Conservation (phyloP, 2,329 filamentous ascomycete species). For the Diatrype stigma region DNA sequence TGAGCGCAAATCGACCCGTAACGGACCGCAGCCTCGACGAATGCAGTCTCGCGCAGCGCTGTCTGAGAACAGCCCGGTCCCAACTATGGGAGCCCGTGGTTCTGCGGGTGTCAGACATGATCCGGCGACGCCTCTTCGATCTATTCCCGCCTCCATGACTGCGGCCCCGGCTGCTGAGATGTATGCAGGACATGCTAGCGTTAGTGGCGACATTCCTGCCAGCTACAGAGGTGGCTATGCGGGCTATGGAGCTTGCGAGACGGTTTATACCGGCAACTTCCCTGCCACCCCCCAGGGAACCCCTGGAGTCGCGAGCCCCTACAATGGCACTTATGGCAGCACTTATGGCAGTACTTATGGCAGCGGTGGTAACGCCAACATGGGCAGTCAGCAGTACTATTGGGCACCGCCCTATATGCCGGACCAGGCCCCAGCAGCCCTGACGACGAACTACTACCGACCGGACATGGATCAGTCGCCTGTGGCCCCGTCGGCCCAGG, state of each 20-base stretch:
- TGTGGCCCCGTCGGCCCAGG: not conserved
- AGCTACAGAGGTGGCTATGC: constrained; percentile 1
- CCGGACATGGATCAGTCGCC: constrained; percentile 5
- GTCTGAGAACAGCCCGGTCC: constrained; percentile 1
- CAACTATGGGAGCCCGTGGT: not conserved
- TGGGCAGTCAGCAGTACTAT: no score
- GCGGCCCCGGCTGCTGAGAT: not conserved
- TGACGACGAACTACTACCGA: constrained; percentile 5
- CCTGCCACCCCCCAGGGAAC: constrained; percentile 13
- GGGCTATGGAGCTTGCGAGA: not conserved
- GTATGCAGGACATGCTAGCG: not conserved
- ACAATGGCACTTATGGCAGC: constrained; percentile 2
- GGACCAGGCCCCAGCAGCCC: constrained; percentile 13
- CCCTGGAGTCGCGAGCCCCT: constrained; percentile 14
- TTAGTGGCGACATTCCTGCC: not conserved
- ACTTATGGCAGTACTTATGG: no score
- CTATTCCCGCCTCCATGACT: not conserved
- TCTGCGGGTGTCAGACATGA: not conserved
- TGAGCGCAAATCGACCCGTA: constrained; percentile 30
- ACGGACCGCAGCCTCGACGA: constrained; percentile 6
- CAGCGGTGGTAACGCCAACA: no score
- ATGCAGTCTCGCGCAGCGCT: not conserved
- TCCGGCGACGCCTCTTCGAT: not conserved
- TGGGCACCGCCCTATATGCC: constrained; percentile 25
- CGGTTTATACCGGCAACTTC: constrained; percentile 1